Evolutionary conservation across 2,329 filamentous ascomycete genomes (phyloP), one percentile per base, ranked within the genome.

Genomic region (Arthroderma uncinatum): DNA sequence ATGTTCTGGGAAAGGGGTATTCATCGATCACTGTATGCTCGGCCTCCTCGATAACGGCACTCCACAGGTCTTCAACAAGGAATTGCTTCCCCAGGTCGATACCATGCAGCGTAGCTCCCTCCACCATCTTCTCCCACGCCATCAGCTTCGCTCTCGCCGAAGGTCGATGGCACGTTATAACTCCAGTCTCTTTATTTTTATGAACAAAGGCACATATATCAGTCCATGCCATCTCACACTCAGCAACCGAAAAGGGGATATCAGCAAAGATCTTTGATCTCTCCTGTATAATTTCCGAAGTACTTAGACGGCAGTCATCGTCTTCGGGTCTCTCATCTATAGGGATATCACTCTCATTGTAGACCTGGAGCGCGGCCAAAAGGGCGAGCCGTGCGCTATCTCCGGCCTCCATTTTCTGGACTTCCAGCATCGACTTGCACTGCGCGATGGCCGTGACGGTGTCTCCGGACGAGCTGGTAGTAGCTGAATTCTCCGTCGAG

Each of bases 201-300:
- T 70, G 64, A 58, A 81, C 76, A 66, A 82, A 83, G 30, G 76
- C 80, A 62, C 78, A 75, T 10, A 82, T 62, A 40, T 77, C 72
- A 37, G 63, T 65, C 79, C 79, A 83, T 1, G 67, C 78, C 7
- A 60, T 59, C 58, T 77, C 70, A 61, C 79, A 82, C 63, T 82
- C 75, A 4, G 64, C 72, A 14, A 73, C 63, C 16, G 79, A 82
- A 19, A 81, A 66, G 1, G 80, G 80, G 2, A 81, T 71, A 63
- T 81, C 70, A 8, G 66, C 66, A 60, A 80, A 78, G 1, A 81
- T 58, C 39, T 65, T 59, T 4, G 36, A 23, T 19, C 34, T 37
- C 21, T 53, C 50, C 7, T 36, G 4, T 12, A 34, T 34, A 28
- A 37, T 36, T 28, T 53, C 53, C 57, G 40, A 53, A 61, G 19